Base-by-base conservation (phyloP, 805 yeast genomes). In the Brettanomyces sp. region DNA sequence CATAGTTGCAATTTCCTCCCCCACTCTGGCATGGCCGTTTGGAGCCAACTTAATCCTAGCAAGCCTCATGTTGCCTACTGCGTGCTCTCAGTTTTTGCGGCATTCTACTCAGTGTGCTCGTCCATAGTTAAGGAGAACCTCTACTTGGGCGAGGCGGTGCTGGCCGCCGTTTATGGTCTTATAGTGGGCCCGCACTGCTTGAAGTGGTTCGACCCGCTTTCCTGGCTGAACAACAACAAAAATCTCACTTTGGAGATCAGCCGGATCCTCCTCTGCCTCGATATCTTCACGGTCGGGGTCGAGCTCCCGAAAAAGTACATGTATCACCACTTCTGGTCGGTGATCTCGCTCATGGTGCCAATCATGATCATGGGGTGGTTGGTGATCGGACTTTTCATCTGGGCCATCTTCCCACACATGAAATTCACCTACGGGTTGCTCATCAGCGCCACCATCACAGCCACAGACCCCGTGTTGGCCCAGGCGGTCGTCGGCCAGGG, bases 281-380 rank as follows among this genome's bases (percentile, higher is more conserved):
- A 82, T 63, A 77, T 82, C 41, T 79, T 79, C 48, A 76, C 85
- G 2, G 82, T 79, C 33, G 82, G 85, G 3, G 82, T 80, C 23
- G 85, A 82, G 58, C 67, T 82, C 49, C 89, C 89, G 12, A 69
- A 77, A 39, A 76, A 77, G 53, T 82, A 81, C 54, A 69, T 81
- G 66, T 65, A 68, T 50, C 69, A 70, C 39, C 77, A 77, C 51
- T 76, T 81, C 77, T 45, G 62, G 23, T 72, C 80, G 24, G 72
- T 82, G 34, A 56, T 72, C 12, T 63, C 79, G 37, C 69, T 81
- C 46, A 64, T 82, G 46, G 62, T 78, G n/a, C 84, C 85, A 1
- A 80, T 78, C 13, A 82, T 82, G 89, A 76, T 82, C 3, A 59
- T 67, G 39, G 86, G 86, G 48, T 82, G 87, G 85, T 56, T 82